These are phyloP conservation scores for Euphrasia confusa DNA, from an alignment of 257 asterid genomes.

Conservation along the genomic window DNA sequence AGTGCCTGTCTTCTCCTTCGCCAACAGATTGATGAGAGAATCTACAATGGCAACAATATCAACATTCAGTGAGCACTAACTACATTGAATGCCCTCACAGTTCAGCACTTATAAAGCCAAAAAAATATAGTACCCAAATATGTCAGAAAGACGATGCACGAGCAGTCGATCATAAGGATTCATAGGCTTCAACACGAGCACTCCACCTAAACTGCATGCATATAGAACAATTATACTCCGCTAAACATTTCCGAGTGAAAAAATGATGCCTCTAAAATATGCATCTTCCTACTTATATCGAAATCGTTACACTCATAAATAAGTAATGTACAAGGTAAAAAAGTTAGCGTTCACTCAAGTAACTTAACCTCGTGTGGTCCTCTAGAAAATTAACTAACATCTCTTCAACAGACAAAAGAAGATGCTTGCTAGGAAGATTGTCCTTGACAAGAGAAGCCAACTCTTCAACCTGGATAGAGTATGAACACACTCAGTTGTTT, in stretches of 20 bases:
- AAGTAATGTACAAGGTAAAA: neutral
- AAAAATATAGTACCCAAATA: constrained; percentile 33
- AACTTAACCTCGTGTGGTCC: constrained; percentile 27
- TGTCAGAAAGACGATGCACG: constrained; percentile 87
- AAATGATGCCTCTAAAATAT: too few species aligned
- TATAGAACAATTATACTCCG: too few species aligned
- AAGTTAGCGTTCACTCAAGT: neutral
- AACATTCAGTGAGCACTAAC: neutral
- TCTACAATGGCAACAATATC: constrained; percentile 38
- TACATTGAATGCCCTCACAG: neutral
- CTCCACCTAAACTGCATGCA: neutral
- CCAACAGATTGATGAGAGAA: constrained; percentile 92
- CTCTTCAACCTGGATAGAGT: constrained; percentile 73
- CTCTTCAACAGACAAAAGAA: constrained; percentile 75
- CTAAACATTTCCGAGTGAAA: too few species aligned
- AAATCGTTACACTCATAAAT: neutral
- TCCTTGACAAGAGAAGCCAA: constrained; percentile 78
- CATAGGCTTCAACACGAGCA: constrained; percentile 78
- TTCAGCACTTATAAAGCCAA: neutral
- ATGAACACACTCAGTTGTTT: neutral
- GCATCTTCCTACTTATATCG: too few species aligned
- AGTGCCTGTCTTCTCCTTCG: constrained; percentile 79
- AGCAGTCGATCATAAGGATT: constrained; percentile 76
- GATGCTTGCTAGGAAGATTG: constrained; percentile 83
- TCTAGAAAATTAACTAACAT: constrained; percentile 61